phyloP scores from a whole-genome alignment of 2,329 filamentous ascomycete species.

The Phaeophleospora eucalypticola region DNA sequence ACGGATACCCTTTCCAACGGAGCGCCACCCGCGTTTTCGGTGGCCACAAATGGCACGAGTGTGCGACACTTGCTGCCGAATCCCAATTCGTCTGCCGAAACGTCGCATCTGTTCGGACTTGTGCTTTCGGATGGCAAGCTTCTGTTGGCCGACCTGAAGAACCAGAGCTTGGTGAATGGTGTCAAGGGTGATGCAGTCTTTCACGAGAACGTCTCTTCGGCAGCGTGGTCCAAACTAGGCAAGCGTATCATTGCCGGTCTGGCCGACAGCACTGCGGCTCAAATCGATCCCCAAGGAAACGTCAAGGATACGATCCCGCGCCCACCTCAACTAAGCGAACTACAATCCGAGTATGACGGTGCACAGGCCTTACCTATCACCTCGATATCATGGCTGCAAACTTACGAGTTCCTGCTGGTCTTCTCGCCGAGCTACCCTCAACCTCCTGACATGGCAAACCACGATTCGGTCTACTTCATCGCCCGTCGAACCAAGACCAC shows the following conservation, averaged over 20 bases:
- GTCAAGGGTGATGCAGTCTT: conserved; percentile 59
- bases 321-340: conserved; percentile 57
- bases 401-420: conserved; percentile 59
- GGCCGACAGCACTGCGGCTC: conserved; percentile 71
- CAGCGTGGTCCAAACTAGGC: conserved; percentile 87
- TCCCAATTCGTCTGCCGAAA: conserved; percentile 59
- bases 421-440: conserved; percentile 57
- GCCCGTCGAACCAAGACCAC: conserved; percentile 54
- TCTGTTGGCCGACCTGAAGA: conserved; percentile 74
- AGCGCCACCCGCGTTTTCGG: conserved; percentile 61
- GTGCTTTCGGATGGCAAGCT: conserved; percentile 78
- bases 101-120: conserved; percentile 68
- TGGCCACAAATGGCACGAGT: conserved; percentile 69
- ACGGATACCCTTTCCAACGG: conserved; percentile 64
- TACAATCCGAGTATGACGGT: conserved; percentile 36
- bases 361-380: conserved; percentile 23
- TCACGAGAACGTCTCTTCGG: conserved; percentile 72
- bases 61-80: conserved; percentile 76
- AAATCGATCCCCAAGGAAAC: conserved; percentile 78
- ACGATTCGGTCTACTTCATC: conserved; percentile 71
- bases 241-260: conserved; percentile 89
- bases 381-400: conserved; percentile 82
- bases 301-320: conserved; percentile 74
- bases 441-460: conserved; percentile 24
- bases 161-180: conserved; percentile 55